Evolutionary conservation across 2,329 filamentous ascomycete species (phyloP).

Genomic region (Colletotrichum sojae): DNA sequence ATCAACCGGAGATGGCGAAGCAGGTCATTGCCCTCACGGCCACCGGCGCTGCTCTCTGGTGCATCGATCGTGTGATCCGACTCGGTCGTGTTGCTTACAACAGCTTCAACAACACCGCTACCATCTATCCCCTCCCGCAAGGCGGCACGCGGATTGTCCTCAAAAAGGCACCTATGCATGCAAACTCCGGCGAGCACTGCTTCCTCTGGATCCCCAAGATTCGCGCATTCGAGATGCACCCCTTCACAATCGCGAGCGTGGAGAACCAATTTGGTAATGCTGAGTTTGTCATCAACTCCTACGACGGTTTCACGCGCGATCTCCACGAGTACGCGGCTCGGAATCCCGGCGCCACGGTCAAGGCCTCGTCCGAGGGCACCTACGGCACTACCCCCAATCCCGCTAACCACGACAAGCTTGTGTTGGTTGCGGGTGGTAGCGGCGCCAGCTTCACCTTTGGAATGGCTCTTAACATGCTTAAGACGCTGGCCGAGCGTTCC

Average conservation of each 20-base stretch:
- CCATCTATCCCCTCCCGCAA: constrained; percentile 66
- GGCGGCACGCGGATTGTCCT: constrained; percentile 70
- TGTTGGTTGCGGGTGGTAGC: constrained; percentile 58
- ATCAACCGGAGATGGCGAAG: constrained; percentile 62
- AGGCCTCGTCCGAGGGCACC: constrained; percentile 66
- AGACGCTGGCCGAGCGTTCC: constrained; percentile 42
- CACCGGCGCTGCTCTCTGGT: constrained; percentile 63
- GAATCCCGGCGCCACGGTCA: constrained; percentile 58
- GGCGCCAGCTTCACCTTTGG: constrained; percentile 70
- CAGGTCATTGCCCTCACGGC: constrained; percentile 59
- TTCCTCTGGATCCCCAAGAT: constrained; percentile 75
- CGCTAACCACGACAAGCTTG: constrained; percentile 42
- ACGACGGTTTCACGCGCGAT: constrained; percentile 69
- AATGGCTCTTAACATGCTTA: constrained; percentile 54
- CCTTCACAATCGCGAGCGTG: constrained; percentile 71
- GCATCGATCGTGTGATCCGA: constrained; percentile 65
- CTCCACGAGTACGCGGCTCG: constrained; percentile 60
- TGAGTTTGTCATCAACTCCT: constrained; percentile 71
- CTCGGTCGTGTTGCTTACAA: constrained; percentile 58
- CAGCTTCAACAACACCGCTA: constrained; percentile 65
- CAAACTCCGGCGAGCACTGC: constrained; percentile 71
- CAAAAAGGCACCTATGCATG: constrained; percentile 61
- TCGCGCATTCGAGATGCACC: constrained; percentile 71
- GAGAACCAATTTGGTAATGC: constrained; percentile 53
- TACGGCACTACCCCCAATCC: constrained; percentile 68